These are phyloP conservation scores for Nothophytophthora sp. DNA, from an alignment of 352 stramenopile species.

Conservation along the genomic window DNA sequence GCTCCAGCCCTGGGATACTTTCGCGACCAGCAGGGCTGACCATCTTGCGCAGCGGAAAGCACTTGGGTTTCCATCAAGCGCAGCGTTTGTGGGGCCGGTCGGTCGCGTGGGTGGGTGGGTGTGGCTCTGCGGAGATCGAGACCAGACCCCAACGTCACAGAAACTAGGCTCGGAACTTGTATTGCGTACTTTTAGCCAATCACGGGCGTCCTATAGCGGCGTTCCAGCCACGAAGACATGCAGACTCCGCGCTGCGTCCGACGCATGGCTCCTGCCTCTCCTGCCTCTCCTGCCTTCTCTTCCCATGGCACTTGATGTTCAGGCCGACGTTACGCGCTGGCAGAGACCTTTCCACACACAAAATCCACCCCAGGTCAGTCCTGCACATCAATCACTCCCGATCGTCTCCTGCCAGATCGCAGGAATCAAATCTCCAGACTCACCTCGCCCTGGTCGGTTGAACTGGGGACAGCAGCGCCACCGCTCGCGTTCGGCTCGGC, in stretches of 20 bases:
- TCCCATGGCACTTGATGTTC: conserved; percentile 9
- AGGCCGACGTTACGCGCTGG: conserved; percentile 20
- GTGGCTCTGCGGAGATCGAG: no score
- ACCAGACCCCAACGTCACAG: no score
- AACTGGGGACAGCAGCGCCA: background rate
- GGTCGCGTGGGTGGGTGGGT: background rate
- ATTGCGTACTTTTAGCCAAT: conserved; percentile 33
- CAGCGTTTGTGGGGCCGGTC: no score
- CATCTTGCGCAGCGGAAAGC: no score
- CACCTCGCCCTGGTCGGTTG: conserved; percentile 21
- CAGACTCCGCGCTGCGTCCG: no score
- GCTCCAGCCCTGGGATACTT: no score
- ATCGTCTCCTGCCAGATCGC: background rate
- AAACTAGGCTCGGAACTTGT: conserved; percentile 30
- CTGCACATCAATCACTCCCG: conserved; percentile 19
- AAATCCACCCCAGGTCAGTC: no score
- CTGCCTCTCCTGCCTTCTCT: conserved; percentile 9
- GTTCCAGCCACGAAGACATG: no score
- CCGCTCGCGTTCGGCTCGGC: conserved; percentile 3
- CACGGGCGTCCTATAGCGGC: conserved; percentile 33
- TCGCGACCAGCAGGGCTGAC: no score
- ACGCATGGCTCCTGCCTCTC: background rate
- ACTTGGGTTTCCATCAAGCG: no score
- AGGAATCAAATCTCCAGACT: conserved; percentile 14
- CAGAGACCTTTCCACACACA: conserved; percentile 16